Conservation (phyloP, 805 yeast genomes). For the Saturnispora silvae region DNA sequence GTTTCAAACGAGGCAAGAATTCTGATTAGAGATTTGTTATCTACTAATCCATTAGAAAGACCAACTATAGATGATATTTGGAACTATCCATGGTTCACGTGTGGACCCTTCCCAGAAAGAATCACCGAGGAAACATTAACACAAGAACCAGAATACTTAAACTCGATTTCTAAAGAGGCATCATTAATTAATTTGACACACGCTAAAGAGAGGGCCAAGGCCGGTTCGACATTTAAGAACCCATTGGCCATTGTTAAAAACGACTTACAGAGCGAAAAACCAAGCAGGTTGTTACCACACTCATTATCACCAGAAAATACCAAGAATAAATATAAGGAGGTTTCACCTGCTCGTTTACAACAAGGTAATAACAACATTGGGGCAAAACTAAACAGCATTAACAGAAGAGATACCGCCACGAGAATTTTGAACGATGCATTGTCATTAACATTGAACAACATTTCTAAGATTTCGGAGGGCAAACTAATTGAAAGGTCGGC, state of each 20-base stretch:
- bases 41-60: constrained; percentile 69
- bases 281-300: constrained; percentile 66
- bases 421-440: constrained; percentile 20
- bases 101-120: constrained; percentile 67
- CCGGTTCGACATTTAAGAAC: constrained; percentile 35
- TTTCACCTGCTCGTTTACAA: constrained; percentile 24
- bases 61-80: constrained; percentile 73
- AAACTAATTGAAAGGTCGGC: constrained; percentile 10
- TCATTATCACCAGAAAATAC: constrained; percentile 91
- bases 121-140: constrained; percentile 54
- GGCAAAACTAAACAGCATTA: constrained; percentile 21
- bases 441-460: constrained; percentile 20
- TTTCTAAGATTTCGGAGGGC: constrained; percentile 21
- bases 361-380: constrained; percentile 17
- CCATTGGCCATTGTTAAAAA: constrained; percentile 63
- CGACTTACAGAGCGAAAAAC: constrained; percentile 59
- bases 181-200: constrained; percentile 57
- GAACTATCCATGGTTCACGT: constrained; percentile 73
- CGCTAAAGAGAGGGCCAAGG: constrained; percentile 55
- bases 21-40: constrained; percentile 62
- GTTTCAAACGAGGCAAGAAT: constrained; percentile 64
- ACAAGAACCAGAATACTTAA: constrained; percentile 48
- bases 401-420: constrained; percentile 21
- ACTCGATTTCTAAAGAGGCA: constrained; percentile 45
- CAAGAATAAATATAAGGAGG: constrained; percentile 73